Evolutionary conservation across 2,329 filamentous ascomycete species (phyloP).

Genomic region (Metarhizium sp.): DNA sequence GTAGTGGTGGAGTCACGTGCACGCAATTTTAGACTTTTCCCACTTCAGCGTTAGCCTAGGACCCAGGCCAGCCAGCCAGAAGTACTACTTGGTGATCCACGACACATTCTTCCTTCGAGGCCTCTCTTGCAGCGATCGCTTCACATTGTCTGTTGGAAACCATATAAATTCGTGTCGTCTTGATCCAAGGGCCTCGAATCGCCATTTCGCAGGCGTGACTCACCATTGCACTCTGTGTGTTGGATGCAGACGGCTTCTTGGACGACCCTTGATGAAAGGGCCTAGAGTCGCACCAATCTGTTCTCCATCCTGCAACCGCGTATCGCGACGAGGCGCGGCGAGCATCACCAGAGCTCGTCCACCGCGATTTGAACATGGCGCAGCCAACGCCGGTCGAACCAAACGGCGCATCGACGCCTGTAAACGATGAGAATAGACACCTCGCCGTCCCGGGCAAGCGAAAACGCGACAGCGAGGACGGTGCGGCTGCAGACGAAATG

Average conservation of each 20-base stretch:
- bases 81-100: slow-evolving; percentile 20
- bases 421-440: slow-evolving; percentile 19
- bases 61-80: slow-evolving; percentile 6
- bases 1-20: slow-evolving; percentile 16
- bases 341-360: slow-evolving; percentile 12
- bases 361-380: slow-evolving; percentile 27
- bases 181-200: slow-evolving; percentile 5
- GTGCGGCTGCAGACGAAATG: slow-evolving; percentile 21
- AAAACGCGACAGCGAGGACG: slow-evolving; percentile 46
- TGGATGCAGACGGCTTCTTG: slow-evolving; percentile 22
- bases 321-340: slow-evolving; percentile 31
- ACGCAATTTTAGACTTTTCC: slow-evolving; percentile 18
- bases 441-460: slow-evolving; percentile 38
- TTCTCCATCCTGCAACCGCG: slow-evolving; percentile 24
- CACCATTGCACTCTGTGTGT: slow-evolving; percentile 20
- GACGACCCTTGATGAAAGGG: slow-evolving; percentile 26
- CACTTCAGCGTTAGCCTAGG: slow-evolving; percentile 19
- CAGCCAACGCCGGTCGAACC: slow-evolving; percentile 28
- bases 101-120: slow-evolving; percentile 29
- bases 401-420: slow-evolving; percentile 33
- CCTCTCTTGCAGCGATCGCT: slow-evolving; percentile 19
- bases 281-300: slow-evolving; percentile 32
- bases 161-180: slow-evolving; percentile 10
- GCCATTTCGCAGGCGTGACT: slow-evolving; percentile 11
- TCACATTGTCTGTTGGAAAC: slow-evolving; percentile 13